These are phyloP conservation scores for Neurospora pannonica DNA, from an alignment of 495 filamentous ascomycete species.

Conservation along the genomic window DNA sequence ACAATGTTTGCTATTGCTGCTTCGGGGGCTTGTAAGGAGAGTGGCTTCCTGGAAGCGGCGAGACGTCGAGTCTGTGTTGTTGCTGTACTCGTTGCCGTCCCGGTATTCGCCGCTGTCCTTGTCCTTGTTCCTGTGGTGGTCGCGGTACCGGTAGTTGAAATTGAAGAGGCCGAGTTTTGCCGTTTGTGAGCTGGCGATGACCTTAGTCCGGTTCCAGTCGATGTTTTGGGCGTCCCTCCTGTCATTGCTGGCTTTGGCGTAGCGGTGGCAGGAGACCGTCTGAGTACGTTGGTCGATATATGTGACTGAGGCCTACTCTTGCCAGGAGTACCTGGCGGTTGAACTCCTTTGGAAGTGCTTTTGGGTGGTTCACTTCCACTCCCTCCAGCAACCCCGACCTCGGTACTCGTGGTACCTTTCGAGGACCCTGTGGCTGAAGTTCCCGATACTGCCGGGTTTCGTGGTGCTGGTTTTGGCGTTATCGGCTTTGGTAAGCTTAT, in stretches of 20 bases:
- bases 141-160: neutral
- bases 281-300: neutral
- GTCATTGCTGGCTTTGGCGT: neutral
- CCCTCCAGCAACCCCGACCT: neutral
- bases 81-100: slow-evolving; percentile 14
- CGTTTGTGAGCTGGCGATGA: neutral
- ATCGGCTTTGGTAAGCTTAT: neutral
- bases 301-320: neutral
- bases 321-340: neutral
- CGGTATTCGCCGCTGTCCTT: neutral
- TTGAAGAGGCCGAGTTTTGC: neutral
- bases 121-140: neutral
- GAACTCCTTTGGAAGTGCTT: neutral
- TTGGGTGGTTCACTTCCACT: neutral
- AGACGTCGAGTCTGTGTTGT: neutral
- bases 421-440: neutral
- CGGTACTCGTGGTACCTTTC: neutral
- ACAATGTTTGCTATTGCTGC: neutral
- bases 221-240: neutral
- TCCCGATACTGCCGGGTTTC: neutral
- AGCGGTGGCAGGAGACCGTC: neutral
- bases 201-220: neutral
- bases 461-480: neutral
- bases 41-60: neutral
- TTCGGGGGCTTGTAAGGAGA: neutral